Evolutionary conservation across 495 filamentous ascomycete species (phyloP).

Genomic region (Sporormia fimetaria): DNA sequence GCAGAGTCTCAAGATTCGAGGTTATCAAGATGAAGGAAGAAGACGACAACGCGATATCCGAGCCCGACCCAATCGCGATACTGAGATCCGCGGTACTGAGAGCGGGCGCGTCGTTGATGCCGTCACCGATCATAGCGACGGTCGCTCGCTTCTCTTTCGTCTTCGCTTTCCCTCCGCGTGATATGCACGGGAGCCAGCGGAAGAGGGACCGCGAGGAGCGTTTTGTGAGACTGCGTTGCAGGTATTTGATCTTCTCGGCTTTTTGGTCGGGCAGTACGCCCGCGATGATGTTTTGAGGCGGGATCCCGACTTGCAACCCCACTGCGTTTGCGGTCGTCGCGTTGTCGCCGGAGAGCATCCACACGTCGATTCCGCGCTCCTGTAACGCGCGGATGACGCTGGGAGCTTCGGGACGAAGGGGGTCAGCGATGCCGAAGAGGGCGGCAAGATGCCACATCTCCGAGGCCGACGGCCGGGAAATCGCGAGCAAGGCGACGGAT

Average conservation of each 20-base stretch:
- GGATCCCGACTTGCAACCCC: slow-evolving; percentile 67
- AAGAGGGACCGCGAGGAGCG: neutral
- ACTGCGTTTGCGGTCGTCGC: slow-evolving; percentile 54
- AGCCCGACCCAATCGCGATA: slow-evolving; percentile 73
- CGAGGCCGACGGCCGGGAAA: neutral
- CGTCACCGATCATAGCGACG: slow-evolving; percentile 67
- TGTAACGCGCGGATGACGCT: slow-evolving; percentile 57
- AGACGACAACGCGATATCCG: slow-evolving; percentile 72
- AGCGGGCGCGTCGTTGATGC: slow-evolving; percentile 87
- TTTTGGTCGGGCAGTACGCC: slow-evolving; percentile 80
- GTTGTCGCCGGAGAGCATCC: slow-evolving; percentile 90
- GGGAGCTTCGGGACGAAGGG: slow-evolving; percentile 64
- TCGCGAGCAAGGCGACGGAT: slow-evolving; percentile 29
- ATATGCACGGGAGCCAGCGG: slow-evolving; percentile 5
- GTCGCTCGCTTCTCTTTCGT: slow-evolving; percentile 11
- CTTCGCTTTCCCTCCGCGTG: too few species aligned
- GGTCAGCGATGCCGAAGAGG: slow-evolving; percentile 42
- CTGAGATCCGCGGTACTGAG: slow-evolving; percentile 74
- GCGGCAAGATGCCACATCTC: slow-evolving; percentile 21
- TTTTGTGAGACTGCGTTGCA: slow-evolving; percentile 47
- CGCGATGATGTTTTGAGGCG: slow-evolving; percentile 64
- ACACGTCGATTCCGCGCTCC: slow-evolving; percentile 56
- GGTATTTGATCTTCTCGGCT: slow-evolving; percentile 66
- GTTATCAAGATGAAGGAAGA: slow-evolving; percentile 77
- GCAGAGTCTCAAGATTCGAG: slow-evolving; percentile 54